Evolutionary conservation across 140 eudicot genomes (phyloP).

Genomic region (Oenanthe javanica): DNA sequence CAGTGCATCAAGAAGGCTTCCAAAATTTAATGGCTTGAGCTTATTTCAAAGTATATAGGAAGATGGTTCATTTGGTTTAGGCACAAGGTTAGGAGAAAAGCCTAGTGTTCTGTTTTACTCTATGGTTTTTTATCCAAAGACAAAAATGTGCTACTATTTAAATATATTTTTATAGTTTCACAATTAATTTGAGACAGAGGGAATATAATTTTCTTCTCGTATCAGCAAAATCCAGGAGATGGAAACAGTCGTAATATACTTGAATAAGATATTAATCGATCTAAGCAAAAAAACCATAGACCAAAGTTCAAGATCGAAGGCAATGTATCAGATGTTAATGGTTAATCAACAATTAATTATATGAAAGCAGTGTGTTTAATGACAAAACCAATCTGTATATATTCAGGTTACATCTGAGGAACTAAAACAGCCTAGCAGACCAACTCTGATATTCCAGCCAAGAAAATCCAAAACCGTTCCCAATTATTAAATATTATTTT

Average conservation of each 20-base stretch:
- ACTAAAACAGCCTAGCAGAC: neutral
- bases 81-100: neutral
- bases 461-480: neutral
- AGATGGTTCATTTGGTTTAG: neutral
- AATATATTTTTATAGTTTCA: too few species aligned
- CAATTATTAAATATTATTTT: neutral
- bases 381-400: too few species aligned
- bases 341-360: neutral
- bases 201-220: too few species aligned
- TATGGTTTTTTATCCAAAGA: neutral
- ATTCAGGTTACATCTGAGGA: too few species aligned
- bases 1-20: slow-evolving; percentile 20
- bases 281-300: too few species aligned
- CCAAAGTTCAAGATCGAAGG: neutral
- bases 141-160: neutral
- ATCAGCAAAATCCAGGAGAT: too few species aligned
- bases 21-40: slow-evolving; percentile 9
- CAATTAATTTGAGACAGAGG: too few species aligned
- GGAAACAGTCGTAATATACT: too few species aligned
- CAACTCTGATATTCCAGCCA: neutral
- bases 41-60: neutral
- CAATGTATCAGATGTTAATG: neutral
- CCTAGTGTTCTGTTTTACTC: neutral
- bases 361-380: neutral
- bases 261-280: too few species aligned